Percentiles rank a stretch among this genome's conserved stretches.
Conservation (phyloP, 2,329 filamentous ascomycete species). For the Aspergillus ruber region DNA sequence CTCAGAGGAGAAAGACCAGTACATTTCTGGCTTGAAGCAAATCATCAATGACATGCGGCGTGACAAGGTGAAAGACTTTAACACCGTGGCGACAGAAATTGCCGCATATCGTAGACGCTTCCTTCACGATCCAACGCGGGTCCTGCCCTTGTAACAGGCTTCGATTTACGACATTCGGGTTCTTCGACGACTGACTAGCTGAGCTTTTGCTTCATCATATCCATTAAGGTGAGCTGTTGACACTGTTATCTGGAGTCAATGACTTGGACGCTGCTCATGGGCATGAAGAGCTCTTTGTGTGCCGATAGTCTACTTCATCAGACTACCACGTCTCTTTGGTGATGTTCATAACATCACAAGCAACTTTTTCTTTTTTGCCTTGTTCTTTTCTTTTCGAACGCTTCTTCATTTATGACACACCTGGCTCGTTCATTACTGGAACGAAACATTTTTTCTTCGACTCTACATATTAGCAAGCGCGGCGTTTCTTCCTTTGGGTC, state of each 20-base stretch:
- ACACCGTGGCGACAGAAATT: conserved; percentile 43
- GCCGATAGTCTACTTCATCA: neutral
- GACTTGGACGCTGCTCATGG: neutral
- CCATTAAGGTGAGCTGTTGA: conserved; percentile 18
- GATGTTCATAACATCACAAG: neutral
- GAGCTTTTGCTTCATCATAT: neutral
- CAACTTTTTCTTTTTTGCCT: neutral
- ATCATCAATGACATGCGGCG: conserved; percentile 45
- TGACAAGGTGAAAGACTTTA: conserved; percentile 46
- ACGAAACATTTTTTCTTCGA: conserved; percentile 3
- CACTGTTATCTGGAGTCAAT: conserved; percentile 6
- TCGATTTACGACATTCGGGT: neutral
- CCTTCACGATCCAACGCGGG: conserved; percentile 40
- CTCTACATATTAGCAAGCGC: conserved; percentile 8
- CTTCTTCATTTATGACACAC: too few species aligned
- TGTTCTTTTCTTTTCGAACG: neutral
- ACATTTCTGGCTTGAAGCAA: conserved; percentile 41
- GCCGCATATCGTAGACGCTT: conserved; percentile 47
- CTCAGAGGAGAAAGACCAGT: conserved; percentile 38
- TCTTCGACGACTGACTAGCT: too few species aligned
- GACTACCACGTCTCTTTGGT: neutral
- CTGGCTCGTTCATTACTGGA: neutral
- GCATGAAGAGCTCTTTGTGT: neutral
- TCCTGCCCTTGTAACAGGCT: conserved; percentile 39
- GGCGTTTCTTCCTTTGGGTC: conserved; percentile 6